These are phyloP conservation scores for Oehlia diaphana DNA, from an alignment of 192 early-diverging fungal species.

Conservation along the genomic window DNA sequence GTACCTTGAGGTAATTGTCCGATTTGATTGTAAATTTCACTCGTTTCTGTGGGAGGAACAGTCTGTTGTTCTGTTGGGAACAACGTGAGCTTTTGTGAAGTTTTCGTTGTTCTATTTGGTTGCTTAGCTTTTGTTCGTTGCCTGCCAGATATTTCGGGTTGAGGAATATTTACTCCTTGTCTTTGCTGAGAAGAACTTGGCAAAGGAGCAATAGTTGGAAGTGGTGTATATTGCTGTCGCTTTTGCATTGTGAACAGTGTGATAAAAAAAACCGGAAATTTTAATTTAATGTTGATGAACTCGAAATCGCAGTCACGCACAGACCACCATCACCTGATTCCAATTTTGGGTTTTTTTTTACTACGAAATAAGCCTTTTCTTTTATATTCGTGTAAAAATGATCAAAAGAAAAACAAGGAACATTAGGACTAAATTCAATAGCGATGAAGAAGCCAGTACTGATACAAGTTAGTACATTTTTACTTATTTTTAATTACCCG, in stretches of 20 bases:
- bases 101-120: constrained; percentile 85
- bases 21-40: constrained; percentile 72
- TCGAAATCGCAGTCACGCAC: background rate
- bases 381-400: background rate
- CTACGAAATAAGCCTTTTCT: too few relatives aligned
- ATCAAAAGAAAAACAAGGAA: background rate
- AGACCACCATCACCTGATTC: background rate
- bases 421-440: constrained; percentile 1
- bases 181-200: background rate
- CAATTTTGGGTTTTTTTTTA: too few relatives aligned
- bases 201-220: background rate
- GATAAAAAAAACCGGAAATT: too few relatives aligned
- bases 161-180: background rate
- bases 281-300: too few relatives aligned
- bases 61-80: constrained; percentile 75
- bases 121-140: background rate
- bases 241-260: background rate
- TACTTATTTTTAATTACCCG: too few relatives aligned
- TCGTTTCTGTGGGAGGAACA: constrained; percentile 52
- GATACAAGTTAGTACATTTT: background rate
- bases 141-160: background rate
- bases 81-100: constrained; percentile 89
- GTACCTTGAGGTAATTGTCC: constrained; percentile 57
- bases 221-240: background rate
- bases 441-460: background rate